Evolutionary conservation across 192 early-diverging fungal genomes (phyloP), one percentile per base, ranked within the genome.

Genomic region (Coemansia umbellata): DNA sequence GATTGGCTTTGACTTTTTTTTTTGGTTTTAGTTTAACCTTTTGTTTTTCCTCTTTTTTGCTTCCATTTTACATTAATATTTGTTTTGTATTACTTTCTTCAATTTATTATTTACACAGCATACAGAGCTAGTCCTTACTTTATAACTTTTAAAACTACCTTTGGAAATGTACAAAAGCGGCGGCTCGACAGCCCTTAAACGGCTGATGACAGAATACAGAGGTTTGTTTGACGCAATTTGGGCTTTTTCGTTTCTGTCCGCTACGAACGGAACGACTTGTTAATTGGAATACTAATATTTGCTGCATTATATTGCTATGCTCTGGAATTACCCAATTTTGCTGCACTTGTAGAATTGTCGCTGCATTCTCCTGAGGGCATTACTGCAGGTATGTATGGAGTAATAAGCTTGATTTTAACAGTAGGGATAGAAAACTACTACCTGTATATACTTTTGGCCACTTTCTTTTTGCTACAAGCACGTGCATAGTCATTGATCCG

Each of bases 191-290:
- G 91, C 91, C 30, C 66, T 93, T 31, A 92, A 90, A 77, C 82
- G 93, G 50, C 78, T 96, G 40, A 92, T 93, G 90, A 92, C 85
- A 9, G 94, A 96, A 65, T 96, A 96, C 74, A 85, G 78, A 80
- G 90, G 89, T 88, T 54, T 28, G 50, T 53, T 8, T n/a, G n/a
- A n/a, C n/a, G n/a, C n/a, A n/a, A n/a, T n/a, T n/a, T n/a, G n/a
- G n/a, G n/a, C n/a, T n/a, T n/a, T n/a, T n/a, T n/a, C n/a, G n/a
- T n/a, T n/a, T n/a, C n/a, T n/a, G n/a, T n/a, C n/a, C n/a, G n/a
- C n/a, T n/a, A n/a, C n/a, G n/a, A n/a, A n/a, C n/a, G n/a, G n/a
- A n/a, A n/a, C n/a, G n/a, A n/a, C n/a, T n/a, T n/a, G n/a, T n/a
- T n/a, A n/a, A n/a, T n/a, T n/a, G n/a, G n/a, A n/a, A n/a, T n/a